A percentile compares a stretch with the other conserved stretches of the same genome.
Evolutionary conservation across 139 green algal genomes (phyloP).

Genomic region (Mesostigma viride): DNA sequence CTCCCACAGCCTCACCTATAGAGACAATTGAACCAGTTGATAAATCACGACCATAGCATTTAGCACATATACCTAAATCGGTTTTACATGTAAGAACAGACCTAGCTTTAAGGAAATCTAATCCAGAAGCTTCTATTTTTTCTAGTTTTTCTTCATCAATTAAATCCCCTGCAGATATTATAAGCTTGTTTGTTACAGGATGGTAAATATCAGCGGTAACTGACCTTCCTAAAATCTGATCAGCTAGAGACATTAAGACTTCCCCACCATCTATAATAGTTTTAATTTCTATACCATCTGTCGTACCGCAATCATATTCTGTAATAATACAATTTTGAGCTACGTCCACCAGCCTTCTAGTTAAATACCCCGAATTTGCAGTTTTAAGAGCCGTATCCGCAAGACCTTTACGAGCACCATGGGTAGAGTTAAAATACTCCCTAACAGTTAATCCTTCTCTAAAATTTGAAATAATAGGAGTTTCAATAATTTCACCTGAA

Average conservation of each 20-base stretch:
- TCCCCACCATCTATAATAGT: conserved; percentile 34
- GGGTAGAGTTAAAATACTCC: conserved; percentile 54
- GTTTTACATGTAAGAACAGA: conserved; percentile 35
- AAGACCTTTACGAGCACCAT: conserved; percentile 48
- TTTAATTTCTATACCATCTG: conserved; percentile 29
- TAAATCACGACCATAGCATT: conserved; percentile 13
- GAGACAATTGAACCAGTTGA: neutral
- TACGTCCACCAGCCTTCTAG: conserved; percentile 47
- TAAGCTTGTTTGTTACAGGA: no score
- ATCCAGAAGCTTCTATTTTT: no score
- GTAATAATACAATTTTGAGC: conserved; percentile 43
- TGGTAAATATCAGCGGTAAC: no score
- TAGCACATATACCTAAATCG: conserved; percentile 33
- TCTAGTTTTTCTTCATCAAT: no score
- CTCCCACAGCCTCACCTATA: conserved; percentile 76
- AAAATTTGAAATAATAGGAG: conserved; percentile 47
- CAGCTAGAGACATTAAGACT: neutral
- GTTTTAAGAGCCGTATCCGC: conserved; percentile 47
- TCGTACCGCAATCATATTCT: conserved; percentile 34
- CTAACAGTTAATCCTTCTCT: conserved; percentile 34
- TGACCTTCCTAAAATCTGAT: no score
- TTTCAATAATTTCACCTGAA: conserved; percentile 44
- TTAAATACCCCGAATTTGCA: conserved; percentile 47
- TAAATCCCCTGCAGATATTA: no score
- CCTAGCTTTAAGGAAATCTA: conserved; percentile 35